phyloP scores from a whole-genome alignment of 2,329 filamentous ascomycete species.

The Capronia epimyces region DNA sequence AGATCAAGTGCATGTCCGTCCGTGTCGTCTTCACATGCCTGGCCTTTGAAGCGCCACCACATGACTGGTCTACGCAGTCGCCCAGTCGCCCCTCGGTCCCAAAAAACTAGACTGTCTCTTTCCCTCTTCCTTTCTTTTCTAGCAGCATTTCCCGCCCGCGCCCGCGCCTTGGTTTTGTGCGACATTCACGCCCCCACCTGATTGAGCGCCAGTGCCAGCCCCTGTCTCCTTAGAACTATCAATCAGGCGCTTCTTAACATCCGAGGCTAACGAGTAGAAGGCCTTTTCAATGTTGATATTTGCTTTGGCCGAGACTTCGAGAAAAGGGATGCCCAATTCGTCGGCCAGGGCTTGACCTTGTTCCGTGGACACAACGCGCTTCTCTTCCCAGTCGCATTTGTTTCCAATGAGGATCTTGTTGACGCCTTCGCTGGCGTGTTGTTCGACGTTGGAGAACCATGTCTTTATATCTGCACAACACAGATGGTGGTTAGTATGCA shows the following conservation, averaged over 20 bases:
- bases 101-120: background rate
- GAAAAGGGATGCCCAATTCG: slow-evolving; percentile 94
- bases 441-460: slow-evolving; percentile 98
- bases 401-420: slow-evolving; percentile 99
- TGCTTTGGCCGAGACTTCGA: slow-evolving; percentile 96
- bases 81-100: too few species aligned
- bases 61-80: too few species aligned
- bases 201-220: slow-evolving; percentile 6
- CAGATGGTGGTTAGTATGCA: background rate
- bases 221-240: slow-evolving; percentile 65
- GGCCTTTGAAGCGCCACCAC: background rate
- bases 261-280: slow-evolving; percentile 87
- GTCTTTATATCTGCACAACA: slow-evolving; percentile 93
- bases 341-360: slow-evolving; percentile 89
- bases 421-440: slow-evolving; percentile 95
- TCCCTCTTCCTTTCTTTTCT: background rate
- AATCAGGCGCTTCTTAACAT: slow-evolving; percentile 98
- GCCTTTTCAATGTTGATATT: slow-evolving; percentile 99
- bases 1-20: too few species aligned
- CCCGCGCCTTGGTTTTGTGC: slow-evolving; percentile 53
- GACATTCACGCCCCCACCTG: slow-evolving; percentile 60
- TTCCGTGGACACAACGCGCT: slow-evolving; percentile 88
- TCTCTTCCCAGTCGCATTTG: slow-evolving; percentile 99
- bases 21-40: background rate
- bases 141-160: slow-evolving; percentile 71